Percentiles rank a stretch among this genome's conserved stretches.
These are phyloP conservation scores for Xenosphaeropsis pyriputrescens DNA, from an alignment of 2,329 filamentous ascomycete genomes.

Conservation along the genomic window DNA sequence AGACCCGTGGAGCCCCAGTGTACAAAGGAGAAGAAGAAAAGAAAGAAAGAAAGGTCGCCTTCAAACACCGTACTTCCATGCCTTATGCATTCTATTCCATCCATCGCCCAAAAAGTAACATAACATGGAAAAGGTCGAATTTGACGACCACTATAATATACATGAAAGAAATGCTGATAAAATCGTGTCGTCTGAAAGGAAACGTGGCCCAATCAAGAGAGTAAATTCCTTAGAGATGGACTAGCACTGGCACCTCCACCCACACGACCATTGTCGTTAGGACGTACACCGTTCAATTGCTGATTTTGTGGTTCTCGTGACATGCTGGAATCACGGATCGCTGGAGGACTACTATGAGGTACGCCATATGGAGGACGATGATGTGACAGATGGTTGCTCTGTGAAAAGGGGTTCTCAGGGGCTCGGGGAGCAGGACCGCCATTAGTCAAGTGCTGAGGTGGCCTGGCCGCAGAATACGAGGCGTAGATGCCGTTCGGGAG, in stretches of 20 bases:
- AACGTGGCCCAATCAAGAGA: conserved; percentile 32
- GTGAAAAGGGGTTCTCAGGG: conserved; percentile 30
- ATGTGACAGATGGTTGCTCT: conserved; percentile 27
- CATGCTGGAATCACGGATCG: conserved; percentile 9
- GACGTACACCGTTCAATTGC: conserved; percentile 15
- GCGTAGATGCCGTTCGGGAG: conserved; percentile 13
- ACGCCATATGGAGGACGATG: conserved; percentile 21
- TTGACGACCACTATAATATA: too few relatives aligned
- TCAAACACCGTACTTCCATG: too few relatives aligned
- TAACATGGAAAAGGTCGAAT: too few relatives aligned
- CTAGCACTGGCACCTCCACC: conserved; percentile 61
- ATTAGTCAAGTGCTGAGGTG: conserved; percentile 18
- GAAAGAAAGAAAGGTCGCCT: too few relatives aligned
- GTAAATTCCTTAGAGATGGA: conserved; percentile 59
- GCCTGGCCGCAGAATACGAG: conserved; percentile 16
- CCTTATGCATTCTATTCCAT: too few relatives aligned
- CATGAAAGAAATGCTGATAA: too few relatives aligned
- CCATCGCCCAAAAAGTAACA: too few relatives aligned
- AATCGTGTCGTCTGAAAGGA: too few relatives aligned
- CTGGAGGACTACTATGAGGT: conserved; percentile 15
- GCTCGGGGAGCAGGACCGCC: conserved; percentile 23
- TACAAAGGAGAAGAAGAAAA: too few relatives aligned
- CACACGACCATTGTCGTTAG: conserved; percentile 25
- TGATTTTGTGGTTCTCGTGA: conserved; percentile 3
- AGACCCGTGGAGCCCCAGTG: too few relatives aligned